Conservation (phyloP, 2,329 filamentous ascomycete species). For the Aspergillus niger region DNA sequence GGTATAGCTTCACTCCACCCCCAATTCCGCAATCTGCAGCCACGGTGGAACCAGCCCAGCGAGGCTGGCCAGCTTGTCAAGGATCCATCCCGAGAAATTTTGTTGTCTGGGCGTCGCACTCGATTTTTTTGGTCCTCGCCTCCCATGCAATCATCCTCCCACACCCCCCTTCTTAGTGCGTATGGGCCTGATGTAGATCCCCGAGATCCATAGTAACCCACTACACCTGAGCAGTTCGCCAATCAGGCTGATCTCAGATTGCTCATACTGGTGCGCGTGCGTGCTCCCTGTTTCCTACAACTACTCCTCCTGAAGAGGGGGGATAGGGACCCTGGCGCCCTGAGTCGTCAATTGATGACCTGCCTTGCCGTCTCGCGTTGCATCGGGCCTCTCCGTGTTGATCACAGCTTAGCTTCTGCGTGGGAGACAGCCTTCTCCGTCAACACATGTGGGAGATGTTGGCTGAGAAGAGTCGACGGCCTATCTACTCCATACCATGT, state of each 20-base stretch:
- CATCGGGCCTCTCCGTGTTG: not conserved
- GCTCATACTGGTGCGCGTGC: not conserved
- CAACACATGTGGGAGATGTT: not conserved
- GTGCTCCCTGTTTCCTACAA: not conserved
- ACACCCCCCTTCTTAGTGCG: not conserved
- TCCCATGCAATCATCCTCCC: not conserved
- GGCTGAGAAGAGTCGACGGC: not conserved
- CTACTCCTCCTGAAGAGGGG: not conserved
- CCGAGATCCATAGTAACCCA: constrained; percentile 6
- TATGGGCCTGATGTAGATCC: constrained; percentile 9
- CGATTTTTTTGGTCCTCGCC: constrained; percentile 5
- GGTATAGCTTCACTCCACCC: not conserved
- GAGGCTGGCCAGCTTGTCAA: constrained; percentile 6
- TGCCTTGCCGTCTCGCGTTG: constrained; percentile 1
- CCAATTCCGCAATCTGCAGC: not conserved
- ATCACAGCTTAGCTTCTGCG: not conserved
- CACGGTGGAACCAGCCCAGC: not conserved
- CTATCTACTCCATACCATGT: not conserved
- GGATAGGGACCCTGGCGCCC: not conserved
- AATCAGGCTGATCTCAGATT: constrained; percentile 1
- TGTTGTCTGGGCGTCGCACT: not conserved
- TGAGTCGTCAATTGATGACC: constrained; percentile 1
- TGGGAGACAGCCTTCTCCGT: not conserved
- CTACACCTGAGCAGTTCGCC: not conserved
- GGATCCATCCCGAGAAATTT: not conserved